Base-by-base conservation (phyloP, 2,329 filamentous ascomycete genomes). In the Mycocentrospora acerina region DNA sequence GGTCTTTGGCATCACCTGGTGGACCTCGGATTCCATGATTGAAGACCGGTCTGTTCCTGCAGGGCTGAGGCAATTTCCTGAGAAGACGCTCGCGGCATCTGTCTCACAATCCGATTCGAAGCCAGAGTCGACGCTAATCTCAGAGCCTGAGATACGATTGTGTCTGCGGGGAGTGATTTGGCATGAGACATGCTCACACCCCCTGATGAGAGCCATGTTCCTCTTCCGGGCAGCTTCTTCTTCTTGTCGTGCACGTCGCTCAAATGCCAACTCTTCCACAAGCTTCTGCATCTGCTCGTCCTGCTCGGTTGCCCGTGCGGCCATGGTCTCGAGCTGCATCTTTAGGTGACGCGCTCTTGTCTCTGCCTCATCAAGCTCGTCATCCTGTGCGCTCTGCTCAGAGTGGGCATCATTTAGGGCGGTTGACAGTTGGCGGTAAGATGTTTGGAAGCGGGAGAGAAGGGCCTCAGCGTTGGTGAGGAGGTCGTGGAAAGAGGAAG, bases 281-380 rank as follows among this genome's bases (percentile, higher is more conserved):
- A 68, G 40, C 13, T 36, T 46, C 16, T 54, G 51, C 66, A 81
- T 80, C 33, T 75, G 72, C 49, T 72, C 71, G 42, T 81, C 77
- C 54, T 81, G 79, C 51, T 81, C 75, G 12, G 70, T 62, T 2
- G 76, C 74, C 43, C 74, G 73, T 24, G 71, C 71, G 4, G 78
- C 77, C 72, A 83, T 78, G 25, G 77, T 77, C 56, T 82, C 76
- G 14, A 84, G 68, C 59, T 83, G 81, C 47, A 76, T 70, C 62
- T 82, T 82, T 36, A 83, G 64, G 50, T 81, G 76, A 25, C 73
- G 69, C 11, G 77, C 72, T 7, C 79, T 71, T 26, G 77, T 80
- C 24, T 80, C 72, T 11, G 78, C 74, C 51, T 82, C 80, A 44
- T 81, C 78, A 0, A 80, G 69, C 57, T 83, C 81, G 46, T 83